Percentiles rank a stretch among this genome's conserved stretches.
These are phyloP conservation scores for Mycena sp. DNA, from an alignment of 1,284 basidiomycete genomes.

Conservation along the genomic window DNA sequence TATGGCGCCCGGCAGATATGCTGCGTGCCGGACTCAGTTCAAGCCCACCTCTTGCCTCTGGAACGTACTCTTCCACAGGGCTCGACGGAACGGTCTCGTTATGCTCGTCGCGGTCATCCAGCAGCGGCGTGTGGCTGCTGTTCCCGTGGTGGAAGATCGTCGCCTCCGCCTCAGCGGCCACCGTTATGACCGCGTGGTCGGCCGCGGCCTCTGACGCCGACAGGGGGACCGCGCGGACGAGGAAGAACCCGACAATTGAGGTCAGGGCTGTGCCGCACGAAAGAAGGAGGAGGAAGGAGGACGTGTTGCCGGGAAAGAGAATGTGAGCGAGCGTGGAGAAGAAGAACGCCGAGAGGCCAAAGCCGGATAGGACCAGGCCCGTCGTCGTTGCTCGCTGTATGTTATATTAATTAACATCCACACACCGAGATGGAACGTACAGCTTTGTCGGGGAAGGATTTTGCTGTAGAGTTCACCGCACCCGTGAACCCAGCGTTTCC, in stretches of 20 bases:
- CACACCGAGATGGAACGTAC: too few species aligned
- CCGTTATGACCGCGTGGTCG: slow-evolving; percentile 24
- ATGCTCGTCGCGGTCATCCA: slow-evolving; percentile 14
- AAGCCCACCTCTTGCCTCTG: slow-evolving; percentile 25
- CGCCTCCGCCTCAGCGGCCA: slow-evolving; percentile 27
- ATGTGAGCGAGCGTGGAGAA: slow-evolving; percentile 76
- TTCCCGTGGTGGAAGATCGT: slow-evolving; percentile 22
- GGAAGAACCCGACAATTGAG: slow-evolving; percentile 72
- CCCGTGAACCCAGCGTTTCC: slow-evolving; percentile 66
- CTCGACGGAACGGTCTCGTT: too few species aligned
- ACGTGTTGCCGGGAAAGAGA: slow-evolving; percentile 76
- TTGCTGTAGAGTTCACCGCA: slow-evolving; percentile 72
- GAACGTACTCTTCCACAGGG: slow-evolving; percentile 24
- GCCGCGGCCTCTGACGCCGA: slow-evolving; percentile 34
- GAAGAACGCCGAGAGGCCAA: slow-evolving; percentile 84
- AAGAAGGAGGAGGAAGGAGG: slow-evolving; percentile 74
- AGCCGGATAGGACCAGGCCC: slow-evolving; percentile 82
- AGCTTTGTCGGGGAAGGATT: slow-evolving; percentile 65
- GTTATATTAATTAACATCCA: too few species aligned
- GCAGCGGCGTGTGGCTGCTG: slow-evolving; percentile 26
- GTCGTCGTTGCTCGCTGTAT: slow-evolving; percentile 80
- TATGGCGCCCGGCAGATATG: slow-evolving; percentile 5
- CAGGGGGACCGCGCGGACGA: slow-evolving; percentile 69
- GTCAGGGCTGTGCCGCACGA: slow-evolving; percentile 75
- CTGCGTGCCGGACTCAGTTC: slow-evolving; percentile 30